Base-by-base conservation (phyloP, 257 asterid species). In the Solanum dulcamara region DNA sequence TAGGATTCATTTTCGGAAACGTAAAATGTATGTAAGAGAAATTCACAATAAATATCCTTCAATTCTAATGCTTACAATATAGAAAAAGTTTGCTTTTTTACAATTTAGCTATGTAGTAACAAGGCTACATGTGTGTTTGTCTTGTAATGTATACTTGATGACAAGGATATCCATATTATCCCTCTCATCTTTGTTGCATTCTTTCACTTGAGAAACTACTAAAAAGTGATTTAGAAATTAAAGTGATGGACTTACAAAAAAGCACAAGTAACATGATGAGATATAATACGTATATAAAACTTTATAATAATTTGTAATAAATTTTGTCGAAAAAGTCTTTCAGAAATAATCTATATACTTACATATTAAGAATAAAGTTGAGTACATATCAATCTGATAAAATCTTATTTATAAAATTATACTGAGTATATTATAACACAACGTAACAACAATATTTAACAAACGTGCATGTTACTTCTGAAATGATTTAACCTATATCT, bases 151-250 rank as follows among this genome's bases (percentile, higher is more conserved):
- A 28, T 28, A 17, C 26, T 77, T 77, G 83, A 50, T 77, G 83
- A 77, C 83, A 77, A 18, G 64, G 83, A 77, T n/a, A n/a, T 77
- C 62, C 83, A 48, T 24, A 44, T 20, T 77, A 77, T 15, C 62
- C 83, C 17, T 28, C 62, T 50, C 24, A 18, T 5, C 35, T 15
- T 77, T 77, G 17, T 46, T 74, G 81, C 35, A n/a, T 74, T 46
- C 3, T 28, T 46, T 28, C 62, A 77, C 83, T 46, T 75, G 15
- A 44, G 20, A 44, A 44, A 26, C 82, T 26, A 74, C 32, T 59
- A 59, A 59, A 59, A n/a, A 59, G 67, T 59, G 0, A 32, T 10
- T 10, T 44, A 4, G 20, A 75, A 26, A 24, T 24, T 15, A 26
- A 64, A 44, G 60, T 8, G 82, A 26, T 44, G 38, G 40, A 9